phyloP scores from a whole-genome alignment of 148 eudicot species.

The Chenopodium suecicum region DNA sequence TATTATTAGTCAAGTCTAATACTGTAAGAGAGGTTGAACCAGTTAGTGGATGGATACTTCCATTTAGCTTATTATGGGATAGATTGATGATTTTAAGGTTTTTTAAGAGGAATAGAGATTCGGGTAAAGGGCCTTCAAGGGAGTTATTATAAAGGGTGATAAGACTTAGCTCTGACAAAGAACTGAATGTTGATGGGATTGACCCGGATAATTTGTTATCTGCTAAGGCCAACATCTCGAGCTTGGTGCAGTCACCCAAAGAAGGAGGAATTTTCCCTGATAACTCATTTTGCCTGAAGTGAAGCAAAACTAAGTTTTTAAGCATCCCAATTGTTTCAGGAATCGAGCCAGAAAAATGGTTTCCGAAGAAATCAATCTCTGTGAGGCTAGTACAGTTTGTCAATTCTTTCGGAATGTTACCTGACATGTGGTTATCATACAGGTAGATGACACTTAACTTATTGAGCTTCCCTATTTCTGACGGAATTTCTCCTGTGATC shows the following conservation, averaged over 20 bases:
- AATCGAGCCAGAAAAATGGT: constrained; percentile 63
- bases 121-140: constrained; percentile 73
- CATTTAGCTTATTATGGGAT: constrained; percentile 62
- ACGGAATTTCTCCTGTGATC: constrained; percentile 66
- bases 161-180: constrained; percentile 57
- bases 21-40: constrained; percentile 62
- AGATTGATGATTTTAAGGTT: constrained; percentile 69
- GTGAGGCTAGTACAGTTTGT: constrained; percentile 66
- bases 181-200: constrained; percentile 60
- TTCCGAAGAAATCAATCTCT: constrained; percentile 78
- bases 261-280: constrained; percentile 70
- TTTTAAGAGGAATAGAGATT: constrained; percentile 53
- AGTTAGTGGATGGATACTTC: constrained; percentile 55
- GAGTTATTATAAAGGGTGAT: constrained; percentile 87
- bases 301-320: constrained; percentile 58
- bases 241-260: constrained; percentile 72
- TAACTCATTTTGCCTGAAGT: constrained; percentile 81
- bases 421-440: constrained; percentile 77
- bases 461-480: constrained; percentile 63
- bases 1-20: constrained; percentile 71
- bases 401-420: constrained; percentile 66
- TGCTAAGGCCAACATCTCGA: constrained; percentile 57
- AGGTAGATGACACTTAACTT: constrained; percentile 60
- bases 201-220: constrained; percentile 74
- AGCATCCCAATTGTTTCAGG: constrained; percentile 71